Conservation (phyloP, 2,329 filamentous ascomycete genomes). For the Ilyonectria mors-panacis region DNA sequence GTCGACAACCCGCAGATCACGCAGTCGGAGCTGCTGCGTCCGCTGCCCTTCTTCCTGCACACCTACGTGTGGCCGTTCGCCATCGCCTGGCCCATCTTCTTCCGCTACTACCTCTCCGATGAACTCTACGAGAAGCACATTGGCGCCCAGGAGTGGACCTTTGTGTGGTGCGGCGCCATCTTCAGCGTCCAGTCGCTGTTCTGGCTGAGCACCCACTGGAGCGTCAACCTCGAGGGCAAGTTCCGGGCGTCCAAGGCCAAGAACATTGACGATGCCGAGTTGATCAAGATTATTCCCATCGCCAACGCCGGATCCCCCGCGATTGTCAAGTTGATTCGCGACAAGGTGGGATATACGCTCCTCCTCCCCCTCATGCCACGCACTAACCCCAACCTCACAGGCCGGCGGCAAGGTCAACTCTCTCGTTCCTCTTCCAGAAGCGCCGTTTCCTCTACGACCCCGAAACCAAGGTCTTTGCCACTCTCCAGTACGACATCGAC, state of each 20-base stretch:
- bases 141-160: conserved; percentile 96
- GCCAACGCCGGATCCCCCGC: conserved; percentile 92
- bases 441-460: conserved; percentile 90
- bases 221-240: conserved; percentile 84
- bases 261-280: conserved; percentile 79
- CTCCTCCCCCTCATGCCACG: conserved; percentile 23
- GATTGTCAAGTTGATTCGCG: conserved; percentile 85
- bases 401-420: conserved; percentile 80
- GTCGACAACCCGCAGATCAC: conserved; percentile 94
- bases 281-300: conserved; percentile 94
- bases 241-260: conserved; percentile 84
- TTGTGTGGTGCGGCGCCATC: conserved; percentile 92
- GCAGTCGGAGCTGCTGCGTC: conserved; percentile 88
- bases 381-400: conserved; percentile 54
- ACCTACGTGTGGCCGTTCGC: conserved; percentile 94
- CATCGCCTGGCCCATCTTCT: conserved; percentile 92
- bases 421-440: conserved; percentile 98
- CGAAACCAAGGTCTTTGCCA: conserved; percentile 81
- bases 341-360: conserved; percentile 67
- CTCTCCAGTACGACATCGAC: conserved; percentile 88
- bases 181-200: conserved; percentile 88
- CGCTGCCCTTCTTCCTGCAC: conserved; percentile 85
- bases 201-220: conserved; percentile 99
- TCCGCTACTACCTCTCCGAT: conserved; percentile 86
- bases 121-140: conserved; percentile 94